Conservation (phyloP, 352 stramenopile genomes). For the Thalassiosira mediterranea region DNA sequence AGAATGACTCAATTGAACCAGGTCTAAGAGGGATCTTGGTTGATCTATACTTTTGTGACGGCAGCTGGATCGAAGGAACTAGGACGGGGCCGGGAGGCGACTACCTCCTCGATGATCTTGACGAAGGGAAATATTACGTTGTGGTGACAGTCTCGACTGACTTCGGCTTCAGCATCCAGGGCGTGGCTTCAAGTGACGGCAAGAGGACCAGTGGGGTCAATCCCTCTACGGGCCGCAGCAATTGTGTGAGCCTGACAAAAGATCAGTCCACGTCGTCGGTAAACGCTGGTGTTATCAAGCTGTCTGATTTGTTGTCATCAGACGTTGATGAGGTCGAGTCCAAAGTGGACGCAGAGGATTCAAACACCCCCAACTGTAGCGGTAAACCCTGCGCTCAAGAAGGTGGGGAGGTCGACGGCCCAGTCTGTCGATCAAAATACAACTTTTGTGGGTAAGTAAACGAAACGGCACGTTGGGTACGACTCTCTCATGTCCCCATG, state of each 20-base stretch:
- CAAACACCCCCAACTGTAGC: constrained; percentile 18
- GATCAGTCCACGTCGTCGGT: constrained; percentile 11
- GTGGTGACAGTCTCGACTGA: constrained; percentile 12
- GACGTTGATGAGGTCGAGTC: neutral
- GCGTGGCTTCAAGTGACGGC: neutral
- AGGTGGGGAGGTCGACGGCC: constrained; percentile 18
- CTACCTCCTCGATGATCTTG: constrained; percentile 44
- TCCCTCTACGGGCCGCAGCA: constrained; percentile 13
- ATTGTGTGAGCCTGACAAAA: constrained; percentile 37
- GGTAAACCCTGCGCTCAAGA: constrained; percentile 40
- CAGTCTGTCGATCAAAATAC: constrained; percentile 27
- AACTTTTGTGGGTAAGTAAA: constrained; percentile 45
- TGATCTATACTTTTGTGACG: constrained; percentile 33
- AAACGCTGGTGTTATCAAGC: constrained; percentile 33
- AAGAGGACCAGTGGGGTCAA: constrained; percentile 25
- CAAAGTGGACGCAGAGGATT: neutral
- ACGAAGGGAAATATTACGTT: constrained; percentile 32
- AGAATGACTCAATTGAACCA: constrained; percentile 15
- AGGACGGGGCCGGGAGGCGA: constrained; percentile 31
- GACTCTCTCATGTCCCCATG: no score
- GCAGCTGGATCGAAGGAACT: constrained; percentile 33
- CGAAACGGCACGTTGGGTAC: no score
- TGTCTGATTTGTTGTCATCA: neutral
- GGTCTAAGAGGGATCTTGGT: constrained; percentile 42
- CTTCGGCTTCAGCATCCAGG: constrained; percentile 10